phyloP scores from a whole-genome alignment of 306 rosid species.

The Abrus pulchellus region DNA sequence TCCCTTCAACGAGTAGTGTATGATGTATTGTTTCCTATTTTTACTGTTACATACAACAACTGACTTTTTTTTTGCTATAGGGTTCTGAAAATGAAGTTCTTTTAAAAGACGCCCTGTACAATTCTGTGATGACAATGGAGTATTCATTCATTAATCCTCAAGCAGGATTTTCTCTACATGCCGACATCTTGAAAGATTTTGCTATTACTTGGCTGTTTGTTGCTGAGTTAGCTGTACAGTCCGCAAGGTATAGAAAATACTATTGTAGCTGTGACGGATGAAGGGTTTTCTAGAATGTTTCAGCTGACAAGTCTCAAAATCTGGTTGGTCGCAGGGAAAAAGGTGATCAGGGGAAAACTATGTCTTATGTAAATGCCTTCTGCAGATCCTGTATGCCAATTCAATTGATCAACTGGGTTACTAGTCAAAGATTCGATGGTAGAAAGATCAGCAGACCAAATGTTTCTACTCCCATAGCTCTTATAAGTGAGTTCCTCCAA shows the following conservation, averaged over 20 bases:
- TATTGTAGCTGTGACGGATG: slow-evolving; percentile 41
- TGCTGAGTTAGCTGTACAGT: slow-evolving; percentile 70
- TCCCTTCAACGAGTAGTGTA: slow-evolving; percentile 29
- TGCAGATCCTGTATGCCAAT: slow-evolving; percentile 68
- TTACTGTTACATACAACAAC: slow-evolving; percentile 34
- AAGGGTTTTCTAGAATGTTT: slow-evolving; percentile 38
- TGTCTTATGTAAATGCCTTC: slow-evolving; percentile 67
- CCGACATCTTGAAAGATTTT: slow-evolving; percentile 60
- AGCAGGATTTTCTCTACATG: slow-evolving; percentile 52
- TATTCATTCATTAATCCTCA: slow-evolving; percentile 62
- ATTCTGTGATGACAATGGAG: slow-evolving; percentile 63
- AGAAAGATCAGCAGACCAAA: slow-evolving; percentile 64
- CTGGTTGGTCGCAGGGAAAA: slow-evolving; percentile 65
- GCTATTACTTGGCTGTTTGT: slow-evolving; percentile 75
- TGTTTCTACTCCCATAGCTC: slow-evolving; percentile 71
- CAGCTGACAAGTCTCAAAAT: slow-evolving; percentile 49
- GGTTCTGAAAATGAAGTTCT: slow-evolving; percentile 63
- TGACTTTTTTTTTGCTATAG: slow-evolving; percentile 54
- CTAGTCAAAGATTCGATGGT: slow-evolving; percentile 54
- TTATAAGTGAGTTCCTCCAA: slow-evolving; percentile 68
- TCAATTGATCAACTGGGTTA: slow-evolving; percentile 76
- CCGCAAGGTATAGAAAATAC: slow-evolving; percentile 64
- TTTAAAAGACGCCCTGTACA: slow-evolving; percentile 64
- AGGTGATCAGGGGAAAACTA: slow-evolving; percentile 66
- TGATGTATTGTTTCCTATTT: not conserved